Percentiles rank a stretch among this genome's conserved stretches.
Conservation (phyloP, 2,329 filamentous ascomycete genomes). For the Celoporthe dispersa region DNA sequence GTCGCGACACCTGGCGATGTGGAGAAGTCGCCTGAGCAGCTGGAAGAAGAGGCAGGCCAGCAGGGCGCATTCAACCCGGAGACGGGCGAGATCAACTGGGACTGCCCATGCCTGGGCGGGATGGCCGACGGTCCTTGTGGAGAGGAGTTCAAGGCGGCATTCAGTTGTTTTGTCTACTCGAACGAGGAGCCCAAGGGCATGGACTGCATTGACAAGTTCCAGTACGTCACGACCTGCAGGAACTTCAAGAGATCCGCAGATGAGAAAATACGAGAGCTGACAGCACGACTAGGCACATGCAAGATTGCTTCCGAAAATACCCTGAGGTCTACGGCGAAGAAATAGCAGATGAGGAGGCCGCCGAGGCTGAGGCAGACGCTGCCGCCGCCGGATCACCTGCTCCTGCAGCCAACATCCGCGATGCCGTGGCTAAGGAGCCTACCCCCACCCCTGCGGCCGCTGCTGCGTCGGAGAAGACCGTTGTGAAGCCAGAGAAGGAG, state of each 20-base stretch:
- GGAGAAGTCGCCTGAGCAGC: slow-evolving; percentile 49
- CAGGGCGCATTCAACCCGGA: slow-evolving; percentile 97
- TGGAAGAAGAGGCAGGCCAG: slow-evolving; percentile 82
- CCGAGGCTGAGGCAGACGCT: slow-evolving; percentile 35
- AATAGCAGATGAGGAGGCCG: slow-evolving; percentile 73
- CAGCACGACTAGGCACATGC: slow-evolving; percentile 74
- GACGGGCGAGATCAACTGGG: slow-evolving; percentile 99
- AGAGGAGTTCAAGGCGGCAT: slow-evolving; percentile 91
- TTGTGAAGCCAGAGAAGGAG: slow-evolving; percentile 1
- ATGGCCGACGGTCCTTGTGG: slow-evolving; percentile 98
- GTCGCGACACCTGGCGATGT: slow-evolving; percentile 21
- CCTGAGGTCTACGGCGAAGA: slow-evolving; percentile 93
- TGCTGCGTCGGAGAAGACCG: background rate
- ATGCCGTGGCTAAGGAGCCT: slow-evolving; percentile 20
- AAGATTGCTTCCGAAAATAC: slow-evolving; percentile 92
- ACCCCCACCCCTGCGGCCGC: slow-evolving; percentile 12
- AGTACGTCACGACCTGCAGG: slow-evolving; percentile 60
- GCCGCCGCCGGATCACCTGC: slow-evolving; percentile 14
- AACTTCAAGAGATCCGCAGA: background rate
- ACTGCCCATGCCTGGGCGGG: slow-evolving; percentile 94
- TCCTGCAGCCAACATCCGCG: slow-evolving; percentile 10
- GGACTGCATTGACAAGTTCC: slow-evolving; percentile 97
- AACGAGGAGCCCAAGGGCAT: slow-evolving; percentile 95
- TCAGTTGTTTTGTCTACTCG: slow-evolving; percentile 98
- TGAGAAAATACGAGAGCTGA: slow-evolving; percentile 15